Evolutionary conservation across 805 yeast genomes (phyloP).

Genomic region (Metschnikowia cubensis): DNA sequence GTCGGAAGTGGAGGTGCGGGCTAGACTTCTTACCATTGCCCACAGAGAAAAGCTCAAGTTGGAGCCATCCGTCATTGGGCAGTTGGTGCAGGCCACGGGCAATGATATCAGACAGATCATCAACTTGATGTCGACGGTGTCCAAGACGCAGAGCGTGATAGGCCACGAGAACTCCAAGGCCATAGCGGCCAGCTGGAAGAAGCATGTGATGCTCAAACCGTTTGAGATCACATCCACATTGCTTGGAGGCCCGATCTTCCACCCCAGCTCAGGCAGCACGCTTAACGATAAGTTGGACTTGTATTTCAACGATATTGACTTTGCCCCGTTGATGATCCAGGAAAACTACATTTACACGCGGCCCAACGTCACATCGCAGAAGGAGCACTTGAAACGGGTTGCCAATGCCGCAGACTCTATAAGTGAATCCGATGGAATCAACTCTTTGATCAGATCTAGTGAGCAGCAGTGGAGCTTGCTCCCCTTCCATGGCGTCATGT

Average conservation of each 20-base stretch:
- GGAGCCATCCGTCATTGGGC: slow-evolving; percentile 77
- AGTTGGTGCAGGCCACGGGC: slow-evolving; percentile 76
- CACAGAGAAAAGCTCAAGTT: slow-evolving; percentile 75
- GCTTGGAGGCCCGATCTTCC: slow-evolving; percentile 55
- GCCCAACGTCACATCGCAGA: slow-evolving; percentile 48
- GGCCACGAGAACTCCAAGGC: slow-evolving; percentile 59
- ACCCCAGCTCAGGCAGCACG: slow-evolving; percentile 47
- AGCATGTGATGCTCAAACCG: slow-evolving; percentile 85
- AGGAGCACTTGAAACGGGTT: slow-evolving; percentile 55
- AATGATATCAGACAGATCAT: slow-evolving; percentile 94
- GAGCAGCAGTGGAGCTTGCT: slow-evolving; percentile 93
- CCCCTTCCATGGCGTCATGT: slow-evolving; percentile 86
- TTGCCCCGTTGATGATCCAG: slow-evolving; percentile 93
- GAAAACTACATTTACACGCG: slow-evolving; percentile 77
- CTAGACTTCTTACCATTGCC: slow-evolving; percentile 88
- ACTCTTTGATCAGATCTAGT: slow-evolving; percentile 75
- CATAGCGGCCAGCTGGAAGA: slow-evolving; percentile 74
- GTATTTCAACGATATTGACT: slow-evolving; percentile 91
- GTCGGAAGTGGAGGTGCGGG: slow-evolving; percentile 70
- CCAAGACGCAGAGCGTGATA: slow-evolving; percentile 65
- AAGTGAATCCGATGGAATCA: slow-evolving; percentile 80
- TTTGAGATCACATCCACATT: slow-evolving; percentile 80
- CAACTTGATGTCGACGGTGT: slow-evolving; percentile 79
- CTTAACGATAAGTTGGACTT: slow-evolving; percentile 81
- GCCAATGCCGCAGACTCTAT: slow-evolving; percentile 83